Base-by-base conservation (phyloP, 2,329 filamentous ascomycete species). In the Stemphylium lycopersici region DNA sequence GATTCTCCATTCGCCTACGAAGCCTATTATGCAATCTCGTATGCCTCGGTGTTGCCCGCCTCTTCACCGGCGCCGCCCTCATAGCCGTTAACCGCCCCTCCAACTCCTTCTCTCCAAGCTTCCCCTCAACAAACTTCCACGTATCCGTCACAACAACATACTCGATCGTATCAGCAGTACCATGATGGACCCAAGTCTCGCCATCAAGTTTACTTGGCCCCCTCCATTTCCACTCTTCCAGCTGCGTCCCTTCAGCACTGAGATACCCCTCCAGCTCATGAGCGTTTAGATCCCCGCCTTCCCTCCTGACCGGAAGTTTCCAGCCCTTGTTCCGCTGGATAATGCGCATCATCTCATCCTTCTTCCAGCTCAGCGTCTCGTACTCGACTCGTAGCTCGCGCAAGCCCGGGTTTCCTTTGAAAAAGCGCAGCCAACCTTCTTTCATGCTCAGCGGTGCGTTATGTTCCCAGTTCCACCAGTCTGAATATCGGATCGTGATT, bases 391-490 rank as follows among this genome's bases (percentile, higher is more conserved):
- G 49, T 24, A 60, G 34, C 15, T 47, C 45, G 12, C 48, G 39
- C 18, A 60, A 26, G 5, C 48, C 55, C 1, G 43, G 38, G 6
- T 15, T 47, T 2, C 47, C 57, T 31, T 34, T 32, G 34, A 57
- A 57, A 3, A 15, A 33, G 8, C 29, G 18, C 15, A 57, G 24
- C 54, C 57, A 59, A 2, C 6, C 31, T 13, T 54, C 43, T 1
- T 33, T 3, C 55, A 60, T 60, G 1, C 18, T 16, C 11, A 92
- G 85, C 56, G 93, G 93, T 86, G 96, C 96, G 80, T 97, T 93
- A 73, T 96, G 91, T 80, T 93, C 96, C 93, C 93, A 97, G 74
- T 92, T 68, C 78, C 78, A 81, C 71, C 79, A 82, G 54, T 83
- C 80, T 1, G 79, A 74, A 52, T 83, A 80, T 0, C 80, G 76